Evolutionary conservation across 331 rosid genomes (phyloP).

Genomic region (Stylosanthes scabra): DNA sequence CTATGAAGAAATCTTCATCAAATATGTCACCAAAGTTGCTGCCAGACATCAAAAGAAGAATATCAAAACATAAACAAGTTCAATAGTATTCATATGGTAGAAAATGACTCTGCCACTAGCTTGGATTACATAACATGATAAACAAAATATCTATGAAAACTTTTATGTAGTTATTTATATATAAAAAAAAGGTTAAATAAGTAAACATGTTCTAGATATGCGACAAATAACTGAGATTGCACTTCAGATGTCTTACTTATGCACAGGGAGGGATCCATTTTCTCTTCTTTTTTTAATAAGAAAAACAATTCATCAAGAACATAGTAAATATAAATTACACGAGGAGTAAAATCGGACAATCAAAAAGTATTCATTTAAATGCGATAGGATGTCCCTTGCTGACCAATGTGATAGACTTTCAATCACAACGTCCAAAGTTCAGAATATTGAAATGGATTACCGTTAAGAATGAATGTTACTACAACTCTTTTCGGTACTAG

Average conservation of each 20-base stretch:
- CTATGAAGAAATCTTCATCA: slow-evolving; percentile 87
- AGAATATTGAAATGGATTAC: slow-evolving; percentile 17
- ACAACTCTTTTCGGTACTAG: neutral
- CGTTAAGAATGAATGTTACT: slow-evolving; percentile 24
- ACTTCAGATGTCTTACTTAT: slow-evolving; percentile 26
- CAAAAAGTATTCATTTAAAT: slow-evolving; percentile 18
- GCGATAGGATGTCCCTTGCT: slow-evolving; percentile 20
- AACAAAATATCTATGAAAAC: slow-evolving; percentile 11
- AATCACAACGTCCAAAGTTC: slow-evolving; percentile 3
- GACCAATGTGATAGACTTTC: slow-evolving; percentile 25
- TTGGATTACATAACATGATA: slow-evolving; percentile 14
- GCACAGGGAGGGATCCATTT: slow-evolving; percentile 23
- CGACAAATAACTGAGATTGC: slow-evolving; percentile 28
- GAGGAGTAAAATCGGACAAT: slow-evolving; percentile 19
- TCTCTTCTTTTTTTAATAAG: neutral
- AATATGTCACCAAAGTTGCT: slow-evolving; percentile 89
- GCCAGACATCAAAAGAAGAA: slow-evolving; percentile 46
- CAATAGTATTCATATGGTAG: neutral
- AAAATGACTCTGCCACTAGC: slow-evolving; percentile 5
- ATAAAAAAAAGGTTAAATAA: slow-evolving; percentile 18
- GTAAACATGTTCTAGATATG: neutral
- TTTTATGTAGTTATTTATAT: neutral
- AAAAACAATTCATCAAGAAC: neutral
- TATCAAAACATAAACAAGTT: slow-evolving; percentile 13
- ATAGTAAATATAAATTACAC: neutral